A percentile compares a stretch with the other conserved stretches of the same genome.
phyloP scores from a whole-genome alignment of 2,329 filamentous ascomycete genomes.

The Neofusicoccum kwambonambiense region DNA sequence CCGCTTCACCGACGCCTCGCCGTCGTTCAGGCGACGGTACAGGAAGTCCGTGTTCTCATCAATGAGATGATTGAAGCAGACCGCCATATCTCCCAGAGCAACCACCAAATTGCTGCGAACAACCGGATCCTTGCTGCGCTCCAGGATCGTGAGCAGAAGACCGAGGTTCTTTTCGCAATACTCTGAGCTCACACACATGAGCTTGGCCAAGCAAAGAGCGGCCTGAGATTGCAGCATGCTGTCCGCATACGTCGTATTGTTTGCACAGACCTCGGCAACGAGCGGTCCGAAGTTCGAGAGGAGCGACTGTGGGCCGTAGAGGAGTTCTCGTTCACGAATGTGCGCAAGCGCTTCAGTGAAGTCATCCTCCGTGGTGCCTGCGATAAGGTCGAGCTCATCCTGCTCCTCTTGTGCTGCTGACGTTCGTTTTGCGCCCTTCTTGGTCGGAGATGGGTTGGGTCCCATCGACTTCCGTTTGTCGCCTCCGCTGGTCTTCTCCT shows the following conservation, averaged over 20 bases:
- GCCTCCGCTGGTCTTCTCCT: slow-evolving; percentile 59
- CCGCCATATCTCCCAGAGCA: slow-evolving; percentile 96
- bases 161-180: slow-evolving; percentile 93
- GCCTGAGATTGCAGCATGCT: slow-evolving; percentile 88
- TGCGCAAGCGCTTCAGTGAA: slow-evolving; percentile 85
- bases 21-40: slow-evolving; percentile 87
- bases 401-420: slow-evolving; percentile 63
- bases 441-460: slow-evolving; percentile 31
- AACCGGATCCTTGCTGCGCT: slow-evolving; percentile 86
- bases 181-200: slow-evolving; percentile 97
- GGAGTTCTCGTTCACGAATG: slow-evolving; percentile 78
- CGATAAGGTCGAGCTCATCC: slow-evolving; percentile 93
- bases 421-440: slow-evolving; percentile 43
- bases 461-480: slow-evolving; percentile 34
- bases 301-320: slow-evolving; percentile 79
- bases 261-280: slow-evolving; percentile 89
- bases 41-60: slow-evolving; percentile 99
- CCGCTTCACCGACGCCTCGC: slow-evolving; percentile 85
- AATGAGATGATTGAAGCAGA: slow-evolving; percentile 98
- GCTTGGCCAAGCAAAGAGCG: slow-evolving; percentile 90
- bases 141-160: slow-evolving; percentile 95
- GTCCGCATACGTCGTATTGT: slow-evolving; percentile 89
- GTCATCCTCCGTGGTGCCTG: slow-evolving; percentile 91
- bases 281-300: slow-evolving; percentile 89
- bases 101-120: slow-evolving; percentile 96